phyloP scores from a whole-genome alignment of 305 asterid genomes.

The Euphrasia arctica region DNA sequence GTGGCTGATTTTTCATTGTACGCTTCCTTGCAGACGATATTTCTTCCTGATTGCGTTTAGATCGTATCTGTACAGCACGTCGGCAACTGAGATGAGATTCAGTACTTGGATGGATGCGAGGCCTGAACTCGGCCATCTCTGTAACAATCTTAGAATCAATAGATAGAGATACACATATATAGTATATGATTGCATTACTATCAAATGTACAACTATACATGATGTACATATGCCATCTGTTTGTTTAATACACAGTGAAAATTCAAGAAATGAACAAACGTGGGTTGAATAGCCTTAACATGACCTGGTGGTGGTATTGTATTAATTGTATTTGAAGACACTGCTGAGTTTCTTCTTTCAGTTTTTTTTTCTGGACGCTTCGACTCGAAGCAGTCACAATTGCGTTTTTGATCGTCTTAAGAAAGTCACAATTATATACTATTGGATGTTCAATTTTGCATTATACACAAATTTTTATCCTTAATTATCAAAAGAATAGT shows the following conservation, averaged over 20 bases:
- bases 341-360: too few species aligned
- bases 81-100: slow-evolving; percentile 60
- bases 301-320: too few species aligned
- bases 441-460: too few species aligned
- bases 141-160: slow-evolving; percentile 82
- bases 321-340: too few species aligned
- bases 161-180: slow-evolving; percentile 24
- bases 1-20: neutral
- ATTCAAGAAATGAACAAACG: too few species aligned
- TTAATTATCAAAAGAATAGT: too few species aligned
- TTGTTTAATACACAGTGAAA: too few species aligned
- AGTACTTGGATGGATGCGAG: slow-evolving; percentile 90
- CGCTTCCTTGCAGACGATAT: slow-evolving; percentile 67
- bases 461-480: too few species aligned
- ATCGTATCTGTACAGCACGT: slow-evolving; percentile 77
- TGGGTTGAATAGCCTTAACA: too few species aligned
- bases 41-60: slow-evolving; percentile 88
- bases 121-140: slow-evolving; percentile 98
- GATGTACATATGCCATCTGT: neutral
- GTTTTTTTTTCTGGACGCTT: too few species aligned
- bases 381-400: neutral
- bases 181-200: neutral
- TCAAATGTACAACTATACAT: neutral
- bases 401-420: too few species aligned
- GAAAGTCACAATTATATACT: too few species aligned